Percentiles rank a stretch among this genome's conserved stretches.
These are phyloP conservation scores for Paxillus ammoniavirescens DNA, from an alignment of 768 basidiomycete genomes.

Conservation along the genomic window DNA sequence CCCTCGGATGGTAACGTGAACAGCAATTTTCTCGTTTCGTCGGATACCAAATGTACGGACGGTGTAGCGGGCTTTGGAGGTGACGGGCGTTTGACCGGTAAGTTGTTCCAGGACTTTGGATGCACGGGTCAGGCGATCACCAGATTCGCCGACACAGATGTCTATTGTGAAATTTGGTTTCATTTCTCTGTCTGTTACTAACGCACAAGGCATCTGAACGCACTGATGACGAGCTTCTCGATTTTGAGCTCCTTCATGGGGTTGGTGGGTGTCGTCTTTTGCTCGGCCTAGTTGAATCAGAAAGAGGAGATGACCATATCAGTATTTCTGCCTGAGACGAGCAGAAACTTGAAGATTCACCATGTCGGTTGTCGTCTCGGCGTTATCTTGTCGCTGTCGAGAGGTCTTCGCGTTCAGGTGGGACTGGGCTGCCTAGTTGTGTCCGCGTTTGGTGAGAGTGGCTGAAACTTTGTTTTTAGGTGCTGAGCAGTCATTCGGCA, in stretches of 20 bases:
- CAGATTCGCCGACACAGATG: constrained; percentile 99
- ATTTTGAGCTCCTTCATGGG: constrained; percentile 95
- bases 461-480: constrained; percentile 29
- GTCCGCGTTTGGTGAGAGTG: constrained; percentile 14
- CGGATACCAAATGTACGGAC: constrained; percentile 99
- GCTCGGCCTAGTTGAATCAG: constrained; percentile 61
- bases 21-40: constrained; percentile 99
- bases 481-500: constrained; percentile 22
- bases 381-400: constrained; percentile 36
- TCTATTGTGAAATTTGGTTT: constrained; percentile 45
- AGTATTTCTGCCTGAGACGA: not conserved
- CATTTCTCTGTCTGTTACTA: constrained; percentile 5
- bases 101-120: constrained; percentile 99
- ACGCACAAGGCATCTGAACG: constrained; percentile 37
- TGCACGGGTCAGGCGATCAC: constrained; percentile 97
- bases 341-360: constrained; percentile 11
- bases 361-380: constrained; percentile 29
- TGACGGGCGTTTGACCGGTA: constrained; percentile 98
- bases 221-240: constrained; percentile 99
- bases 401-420: constrained; percentile 1
- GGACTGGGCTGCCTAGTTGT: not conserved
- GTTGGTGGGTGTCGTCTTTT: constrained; percentile 86
- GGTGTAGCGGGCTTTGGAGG: constrained; percentile 99
- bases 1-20: constrained; percentile 97
- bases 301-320: not conserved